phyloP scores from a whole-genome alignment of 1,139 yeast species.

The Magnusiomyces starmeri region DNA sequence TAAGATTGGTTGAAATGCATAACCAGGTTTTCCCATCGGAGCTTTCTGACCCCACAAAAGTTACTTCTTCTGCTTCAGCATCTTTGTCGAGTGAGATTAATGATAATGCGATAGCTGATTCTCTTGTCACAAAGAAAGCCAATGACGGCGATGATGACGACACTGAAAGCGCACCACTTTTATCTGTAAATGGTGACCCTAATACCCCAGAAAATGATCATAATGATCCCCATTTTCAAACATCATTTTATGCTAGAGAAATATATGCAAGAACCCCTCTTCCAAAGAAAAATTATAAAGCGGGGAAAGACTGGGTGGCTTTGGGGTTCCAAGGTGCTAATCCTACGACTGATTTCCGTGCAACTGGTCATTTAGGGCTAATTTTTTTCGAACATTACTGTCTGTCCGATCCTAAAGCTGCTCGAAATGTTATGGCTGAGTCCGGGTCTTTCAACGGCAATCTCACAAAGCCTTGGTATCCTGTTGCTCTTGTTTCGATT shows the following conservation, averaged over 20 bases:
- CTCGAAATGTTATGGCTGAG: conserved; percentile 8
- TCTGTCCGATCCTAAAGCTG: not conserved
- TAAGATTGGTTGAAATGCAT: conserved; percentile 1
- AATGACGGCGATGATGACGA: not conserved
- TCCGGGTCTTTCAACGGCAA: conserved; percentile 7
- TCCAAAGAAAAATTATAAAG: conserved; percentile 2
- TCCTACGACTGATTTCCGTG: conserved; percentile 7
- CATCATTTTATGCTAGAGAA: not conserved
- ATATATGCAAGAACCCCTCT: not conserved
- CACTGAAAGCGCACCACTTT: not conserved
- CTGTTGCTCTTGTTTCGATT: conserved; percentile 6
- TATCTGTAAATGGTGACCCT: not conserved
- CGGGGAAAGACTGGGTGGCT: conserved; percentile 5
- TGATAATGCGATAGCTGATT: not conserved
- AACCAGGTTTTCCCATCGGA: conserved; percentile 1
- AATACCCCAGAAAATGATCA: not conserved
- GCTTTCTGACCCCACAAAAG: not conserved
- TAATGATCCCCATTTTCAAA: conserved; percentile 1
- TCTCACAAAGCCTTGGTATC: conserved; percentile 4
- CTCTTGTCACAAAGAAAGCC: not conserved
- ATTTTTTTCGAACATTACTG: conserved; percentile 1
- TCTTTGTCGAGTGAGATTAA: not conserved
- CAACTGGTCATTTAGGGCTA: conserved; percentile 3
- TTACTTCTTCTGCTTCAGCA: not conserved
- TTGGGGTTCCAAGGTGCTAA: conserved; percentile 7